A percentile compares a stretch with the other conserved stretches of the same genome.
phyloP scores from a whole-genome alignment of 805 yeast genomes.

The Starmerella stigmatis region DNA sequence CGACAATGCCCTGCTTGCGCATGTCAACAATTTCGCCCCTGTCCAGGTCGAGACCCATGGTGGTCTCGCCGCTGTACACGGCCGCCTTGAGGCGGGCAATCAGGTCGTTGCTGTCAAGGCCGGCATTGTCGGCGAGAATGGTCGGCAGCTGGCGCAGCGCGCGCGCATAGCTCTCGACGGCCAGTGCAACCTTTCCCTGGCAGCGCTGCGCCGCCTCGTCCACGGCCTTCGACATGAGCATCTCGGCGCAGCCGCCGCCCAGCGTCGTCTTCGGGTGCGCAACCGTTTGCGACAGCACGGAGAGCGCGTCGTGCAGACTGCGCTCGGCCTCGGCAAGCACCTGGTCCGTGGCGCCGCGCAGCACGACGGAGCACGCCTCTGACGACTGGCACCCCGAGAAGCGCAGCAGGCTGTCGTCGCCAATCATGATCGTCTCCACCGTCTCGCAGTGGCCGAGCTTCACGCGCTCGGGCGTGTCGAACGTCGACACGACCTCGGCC shows the following conservation, averaged over 20 bases:
- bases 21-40: conserved; percentile 82
- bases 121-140: conserved; percentile 93
- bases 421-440: conserved; percentile 86
- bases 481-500: conserved; percentile 95
- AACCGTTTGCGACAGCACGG: conserved; percentile 91
- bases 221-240: conserved; percentile 96
- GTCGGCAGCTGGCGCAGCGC: conserved; percentile 94
- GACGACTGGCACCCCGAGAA: conserved; percentile 95
- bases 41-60: conserved; percentile 83
- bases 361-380: conserved; percentile 89
- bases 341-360: conserved; percentile 96
- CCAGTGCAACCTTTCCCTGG: conserved; percentile 85
- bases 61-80: conserved; percentile 81
- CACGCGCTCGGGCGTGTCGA: conserved; percentile 81
- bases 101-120: conserved; percentile 84
- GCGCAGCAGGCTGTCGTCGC: conserved; percentile 81
- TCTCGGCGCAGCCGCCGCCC: conserved; percentile 92
- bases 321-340: conserved; percentile 94
- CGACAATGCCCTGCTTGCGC: conserved; percentile 88
- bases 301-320: conserved; percentile 90
- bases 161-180: conserved; percentile 86
- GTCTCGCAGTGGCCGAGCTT: conserved; percentile 78
- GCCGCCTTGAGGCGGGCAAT: conserved; percentile 84
- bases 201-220: conserved; percentile 85
- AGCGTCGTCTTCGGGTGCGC: conserved; percentile 81